Conservation (phyloP, 257 asterid species). For the Craterostigma plantagineum region DNA sequence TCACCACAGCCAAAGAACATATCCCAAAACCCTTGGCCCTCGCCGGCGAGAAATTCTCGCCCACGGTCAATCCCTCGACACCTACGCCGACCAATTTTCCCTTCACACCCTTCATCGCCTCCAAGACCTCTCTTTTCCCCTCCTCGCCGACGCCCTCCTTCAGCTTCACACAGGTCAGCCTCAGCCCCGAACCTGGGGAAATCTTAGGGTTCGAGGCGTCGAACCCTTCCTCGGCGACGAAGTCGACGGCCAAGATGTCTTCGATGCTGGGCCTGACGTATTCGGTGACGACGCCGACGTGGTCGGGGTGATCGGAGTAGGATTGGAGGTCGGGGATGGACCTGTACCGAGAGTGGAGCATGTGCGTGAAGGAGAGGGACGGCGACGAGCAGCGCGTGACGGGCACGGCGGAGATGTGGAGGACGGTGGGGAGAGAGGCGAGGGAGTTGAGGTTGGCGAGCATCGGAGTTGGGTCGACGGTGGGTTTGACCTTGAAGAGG, state of each 20-base stretch:
- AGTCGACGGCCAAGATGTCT: constrained; percentile 5
- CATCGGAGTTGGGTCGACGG: constrained; percentile 48
- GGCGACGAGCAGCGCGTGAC: constrained; percentile 35
- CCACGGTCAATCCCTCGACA: constrained; percentile 44
- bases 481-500: constrained; percentile 53
- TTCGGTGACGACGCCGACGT: constrained; percentile 1
- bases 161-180: constrained; percentile 1
- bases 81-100: constrained; percentile 25
- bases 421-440: constrained; percentile 43
- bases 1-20: constrained; percentile 51
- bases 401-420: constrained; percentile 66
- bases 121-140: constrained; percentile 30
- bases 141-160: constrained; percentile 19
- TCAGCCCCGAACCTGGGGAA: constrained; percentile 1
- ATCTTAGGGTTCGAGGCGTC: constrained; percentile 1
- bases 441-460: constrained; percentile 47
- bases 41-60: constrained; percentile 69
- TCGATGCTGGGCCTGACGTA: constrained; percentile 3
- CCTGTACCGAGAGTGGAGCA: constrained; percentile 71
- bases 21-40: constrained; percentile 76
- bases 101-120: constrained; percentile 24
- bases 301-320: constrained; percentile 28
- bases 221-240: constrained; percentile 1
- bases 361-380: constrained; percentile 61
- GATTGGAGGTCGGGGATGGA: constrained; percentile 37